Conservation (phyloP, 331 rosid species). For the Rosa hybrid region DNA sequence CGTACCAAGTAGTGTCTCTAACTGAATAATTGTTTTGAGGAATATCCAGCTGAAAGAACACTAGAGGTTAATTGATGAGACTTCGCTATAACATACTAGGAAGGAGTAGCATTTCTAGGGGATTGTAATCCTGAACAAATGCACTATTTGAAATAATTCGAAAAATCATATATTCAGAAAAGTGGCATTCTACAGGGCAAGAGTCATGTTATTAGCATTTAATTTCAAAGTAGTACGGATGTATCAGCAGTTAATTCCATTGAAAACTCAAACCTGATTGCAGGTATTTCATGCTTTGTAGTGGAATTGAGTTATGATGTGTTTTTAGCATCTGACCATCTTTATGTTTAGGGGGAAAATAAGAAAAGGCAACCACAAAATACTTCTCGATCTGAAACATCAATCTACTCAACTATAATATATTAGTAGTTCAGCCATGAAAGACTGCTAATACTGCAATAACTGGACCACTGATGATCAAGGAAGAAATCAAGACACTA, state of each 20-base stretch:
- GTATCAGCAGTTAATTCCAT: not conserved
- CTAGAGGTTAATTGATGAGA: conserved; percentile 4
- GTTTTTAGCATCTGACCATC: not conserved
- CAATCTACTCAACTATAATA: not conserved
- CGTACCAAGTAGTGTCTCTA: conserved; percentile 52
- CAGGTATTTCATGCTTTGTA: not conserved
- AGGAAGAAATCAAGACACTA: conserved; percentile 21
- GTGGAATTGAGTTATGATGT: not conserved
- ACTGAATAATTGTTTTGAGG: conserved; percentile 58
- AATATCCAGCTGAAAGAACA: conserved; percentile 67
- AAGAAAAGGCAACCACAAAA: not conserved
- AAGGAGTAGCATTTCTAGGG: not conserved
- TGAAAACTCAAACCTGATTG: not conserved
- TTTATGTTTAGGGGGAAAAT: not conserved
- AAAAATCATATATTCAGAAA: not conserved
- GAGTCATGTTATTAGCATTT: not conserved
- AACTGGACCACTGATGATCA: conserved; percentile 10
- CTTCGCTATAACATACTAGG: not conserved
- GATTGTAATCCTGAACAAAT: not conserved
- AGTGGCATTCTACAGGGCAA: not conserved
- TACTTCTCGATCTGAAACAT: not conserved
- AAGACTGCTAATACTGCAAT: conserved; percentile 17
- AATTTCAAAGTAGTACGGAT: not conserved
- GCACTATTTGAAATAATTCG: not conserved
- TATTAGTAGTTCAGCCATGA: conserved; percentile 6